Evolutionary conservation across 2,329 filamentous ascomycete species (phyloP).

Genomic region (Alternaria alternata): DNA sequence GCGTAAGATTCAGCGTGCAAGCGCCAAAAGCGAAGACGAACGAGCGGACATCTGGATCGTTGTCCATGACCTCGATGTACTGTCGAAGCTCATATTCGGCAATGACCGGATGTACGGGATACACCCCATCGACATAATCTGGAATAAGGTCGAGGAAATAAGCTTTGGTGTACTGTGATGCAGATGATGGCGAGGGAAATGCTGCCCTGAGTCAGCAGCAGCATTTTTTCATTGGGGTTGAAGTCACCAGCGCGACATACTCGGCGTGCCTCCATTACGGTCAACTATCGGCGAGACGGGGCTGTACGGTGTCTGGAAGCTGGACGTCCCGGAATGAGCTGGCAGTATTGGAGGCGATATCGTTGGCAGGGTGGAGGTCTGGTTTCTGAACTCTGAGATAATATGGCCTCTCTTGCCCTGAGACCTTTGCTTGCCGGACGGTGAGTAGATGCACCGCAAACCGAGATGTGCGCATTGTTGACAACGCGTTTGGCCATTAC

Average conservation of each 20-base stretch:
- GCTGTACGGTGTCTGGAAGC: slow-evolving; percentile 21
- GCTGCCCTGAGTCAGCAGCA: slow-evolving; percentile 20
- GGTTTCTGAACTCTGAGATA: slow-evolving; percentile 53
- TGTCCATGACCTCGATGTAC: slow-evolving; percentile 50
- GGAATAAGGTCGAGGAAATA: slow-evolving; percentile 57
- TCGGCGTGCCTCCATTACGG: slow-evolving; percentile 25
- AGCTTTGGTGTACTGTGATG: slow-evolving; percentile 29
- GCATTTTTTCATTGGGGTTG: neutral
- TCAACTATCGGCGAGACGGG: slow-evolving; percentile 24
- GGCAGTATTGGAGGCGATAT: slow-evolving; percentile 38
- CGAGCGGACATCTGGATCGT: slow-evolving; percentile 50
- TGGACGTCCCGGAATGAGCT: slow-evolving; percentile 24
- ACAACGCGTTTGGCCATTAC: slow-evolving; percentile 57
- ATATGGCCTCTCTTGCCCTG: slow-evolving; percentile 52
- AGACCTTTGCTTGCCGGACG: slow-evolving; percentile 48
- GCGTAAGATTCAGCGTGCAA: slow-evolving; percentile 56
- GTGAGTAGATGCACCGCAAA: slow-evolving; percentile 57
- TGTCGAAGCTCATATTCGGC: slow-evolving; percentile 51
- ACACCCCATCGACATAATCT: slow-evolving; percentile 56
- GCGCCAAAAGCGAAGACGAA: slow-evolving; percentile 58
- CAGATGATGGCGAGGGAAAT: slow-evolving; percentile 27
- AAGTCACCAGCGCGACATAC: slow-evolving; percentile 22
- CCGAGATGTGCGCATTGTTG: slow-evolving; percentile 52
- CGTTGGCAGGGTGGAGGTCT: slow-evolving; percentile 29
- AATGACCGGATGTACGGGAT: slow-evolving; percentile 59